Percentiles rank a stretch among this genome's conserved stretches.
phyloP scores from a whole-genome alignment of 768 basidiomycete genomes.

The Suillus hirtellus region DNA sequence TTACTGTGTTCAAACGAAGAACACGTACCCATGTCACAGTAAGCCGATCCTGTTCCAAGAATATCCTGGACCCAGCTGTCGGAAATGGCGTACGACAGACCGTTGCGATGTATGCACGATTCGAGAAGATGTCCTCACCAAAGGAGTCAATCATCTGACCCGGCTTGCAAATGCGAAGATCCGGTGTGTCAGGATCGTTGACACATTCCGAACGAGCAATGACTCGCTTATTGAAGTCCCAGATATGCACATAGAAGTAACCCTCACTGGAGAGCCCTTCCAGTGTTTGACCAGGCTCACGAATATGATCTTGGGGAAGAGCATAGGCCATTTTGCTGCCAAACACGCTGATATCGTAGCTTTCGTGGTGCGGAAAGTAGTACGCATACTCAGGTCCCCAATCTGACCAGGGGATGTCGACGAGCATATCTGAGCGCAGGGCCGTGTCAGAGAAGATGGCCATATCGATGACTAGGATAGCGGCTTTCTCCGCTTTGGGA shows the following conservation, averaged over 20 bases:
- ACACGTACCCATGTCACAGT: too few relatives aligned
- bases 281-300: not conserved
- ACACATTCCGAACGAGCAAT: not conserved
- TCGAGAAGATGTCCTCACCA: too few relatives aligned
- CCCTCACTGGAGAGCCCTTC: not conserved
- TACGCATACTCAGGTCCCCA: not conserved
- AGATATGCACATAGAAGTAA: not conserved
- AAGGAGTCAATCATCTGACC: too few relatives aligned
- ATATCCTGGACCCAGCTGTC: too few relatives aligned
- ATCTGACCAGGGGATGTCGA: not conserved
- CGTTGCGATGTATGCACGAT: too few relatives aligned
- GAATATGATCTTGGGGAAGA: not conserved
- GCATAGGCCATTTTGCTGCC: not conserved
- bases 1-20: too few relatives aligned
- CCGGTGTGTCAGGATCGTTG: not conserved
- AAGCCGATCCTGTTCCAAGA: too few relatives aligned
- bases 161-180: not conserved
- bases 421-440: not conserved
- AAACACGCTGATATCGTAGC: not conserved
- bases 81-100: too few relatives aligned
- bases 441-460: not conserved
- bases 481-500: fast-evolving
- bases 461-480: not conserved
- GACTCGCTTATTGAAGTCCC: not conserved
- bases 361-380: not conserved